Conservation (phyloP, 139 green algal genomes). For the Chlorella sp. region DNA sequence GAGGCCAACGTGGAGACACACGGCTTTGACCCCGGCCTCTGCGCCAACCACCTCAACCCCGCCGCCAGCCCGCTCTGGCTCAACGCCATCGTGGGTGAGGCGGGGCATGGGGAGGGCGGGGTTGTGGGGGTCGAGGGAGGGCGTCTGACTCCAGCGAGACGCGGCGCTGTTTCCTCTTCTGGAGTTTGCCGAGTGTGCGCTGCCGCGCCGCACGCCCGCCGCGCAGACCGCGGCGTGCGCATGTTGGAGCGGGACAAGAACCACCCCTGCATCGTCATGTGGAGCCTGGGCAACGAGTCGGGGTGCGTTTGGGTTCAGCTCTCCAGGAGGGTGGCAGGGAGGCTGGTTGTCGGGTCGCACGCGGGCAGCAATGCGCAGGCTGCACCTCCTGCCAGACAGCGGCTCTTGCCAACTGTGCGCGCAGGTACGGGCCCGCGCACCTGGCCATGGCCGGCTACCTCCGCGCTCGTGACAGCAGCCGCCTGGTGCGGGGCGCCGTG, state of each 20-base stretch:
- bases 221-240: conserved; percentile 57
- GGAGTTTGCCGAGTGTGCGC: too few species aligned
- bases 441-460: conserved; percentile 67
- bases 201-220: too few species aligned
- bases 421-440: conserved; percentile 80
- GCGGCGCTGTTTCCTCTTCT: too few species aligned
- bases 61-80: conserved; percentile 70
- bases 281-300: conserved; percentile 95
- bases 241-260: conserved; percentile 95
- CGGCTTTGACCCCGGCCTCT: conserved; percentile 88
- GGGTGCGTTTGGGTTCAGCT: too few species aligned
- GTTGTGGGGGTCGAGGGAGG: too few species aligned
- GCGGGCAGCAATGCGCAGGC: too few species aligned
- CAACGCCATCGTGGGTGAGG: conserved; percentile 66
- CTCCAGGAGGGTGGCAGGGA: too few species aligned
- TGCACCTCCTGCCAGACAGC: too few species aligned
- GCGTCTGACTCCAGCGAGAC: too few species aligned
- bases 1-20: conserved; percentile 99
- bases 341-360: background rate
- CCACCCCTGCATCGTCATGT: conserved; percentile 86
- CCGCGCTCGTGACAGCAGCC: conserved; percentile 47
- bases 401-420: background rate
- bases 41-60: conserved; percentile 71
- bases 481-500: conserved; percentile 67
- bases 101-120: too few species aligned